Evolutionary conservation across 768 basidiomycete species (phyloP), one percentile per base, ranked within the genome.

Genomic region (Suillus placidus): DNA sequence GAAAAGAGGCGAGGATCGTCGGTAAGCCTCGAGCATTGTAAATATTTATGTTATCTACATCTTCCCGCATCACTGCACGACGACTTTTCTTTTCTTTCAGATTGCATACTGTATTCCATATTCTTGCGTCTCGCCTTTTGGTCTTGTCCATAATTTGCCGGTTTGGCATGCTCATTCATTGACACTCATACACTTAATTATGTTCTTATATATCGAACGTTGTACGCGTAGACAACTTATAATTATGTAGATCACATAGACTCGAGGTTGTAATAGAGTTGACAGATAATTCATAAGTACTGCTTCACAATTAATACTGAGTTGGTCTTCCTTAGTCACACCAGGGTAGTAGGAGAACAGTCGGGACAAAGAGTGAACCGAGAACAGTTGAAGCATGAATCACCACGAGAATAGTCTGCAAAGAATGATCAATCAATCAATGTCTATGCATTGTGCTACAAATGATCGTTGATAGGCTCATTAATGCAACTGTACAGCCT

Each of bases 1-100:
- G 65, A 82, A 78, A 63, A 73, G 79, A 32, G 71, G 70, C 52
- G 80, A 80, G 54, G 80, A 81, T 61, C 80, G 79, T 64, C 80
- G 78, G 62, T 81, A 65, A 74, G 67, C 35, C 9, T 57, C 23
- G 16, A 6, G 3, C 30, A 52, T 42, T 18, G 38, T 18, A 23
- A 3, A 10, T 62, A 18, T 62, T 60, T 61, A 51, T 38, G n/a
- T 61, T 35, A 35, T 35, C 52, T 34, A 16, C 13, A 34, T 54
- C 57, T 26, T 23, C 18, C 8, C n/a, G 6, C 61, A 64, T n/a
- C 43, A 60, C n/a, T 45, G 18, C 26, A 26, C 7, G 23, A 37
- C 16, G 23, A 38, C 12, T 38, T 37, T 38, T 26, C 12, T 38
- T 37, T 38, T 26, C 57, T 30, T 60, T 64, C 30, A 20, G n/a